phyloP scores from a whole-genome alignment of 2,329 filamentous ascomycete genomes.

The Trichoderma sp. region DNA sequence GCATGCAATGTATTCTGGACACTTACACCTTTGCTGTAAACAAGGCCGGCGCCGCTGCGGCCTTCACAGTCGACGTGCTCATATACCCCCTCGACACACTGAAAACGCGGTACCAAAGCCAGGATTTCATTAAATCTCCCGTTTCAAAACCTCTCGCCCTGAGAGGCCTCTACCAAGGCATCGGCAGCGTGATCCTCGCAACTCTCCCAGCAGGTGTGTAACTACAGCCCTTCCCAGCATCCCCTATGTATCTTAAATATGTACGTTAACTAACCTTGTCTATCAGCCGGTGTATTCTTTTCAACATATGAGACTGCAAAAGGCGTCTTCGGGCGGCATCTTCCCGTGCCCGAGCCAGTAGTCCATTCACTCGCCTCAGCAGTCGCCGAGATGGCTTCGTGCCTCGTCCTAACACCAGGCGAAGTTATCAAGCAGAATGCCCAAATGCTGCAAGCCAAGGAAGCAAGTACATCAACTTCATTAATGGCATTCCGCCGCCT shows the following conservation, averaged over 20 bases:
- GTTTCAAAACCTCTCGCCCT: slow-evolving; percentile 58
- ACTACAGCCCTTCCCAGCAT: too few species aligned
- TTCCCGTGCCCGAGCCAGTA: slow-evolving; percentile 64
- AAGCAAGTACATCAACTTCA: slow-evolving; percentile 41
- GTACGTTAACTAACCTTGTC: neutral
- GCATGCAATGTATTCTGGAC: neutral
- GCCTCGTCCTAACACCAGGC: slow-evolving; percentile 81
- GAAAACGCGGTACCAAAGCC: slow-evolving; percentile 82
- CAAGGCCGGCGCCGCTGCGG: slow-evolving; percentile 81
- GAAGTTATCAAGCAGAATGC: slow-evolving; percentile 95
- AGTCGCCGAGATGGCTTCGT: slow-evolving; percentile 79
- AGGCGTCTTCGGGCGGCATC: slow-evolving; percentile 54
- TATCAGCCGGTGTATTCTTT: slow-evolving; percentile 80
- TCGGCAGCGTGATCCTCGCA: slow-evolving; percentile 81
- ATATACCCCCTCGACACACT: slow-evolving; percentile 88
- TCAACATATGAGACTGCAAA: slow-evolving; percentile 84
- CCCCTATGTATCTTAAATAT: neutral
- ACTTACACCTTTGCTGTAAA: neutral
- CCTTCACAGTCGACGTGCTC: slow-evolving; percentile 81
- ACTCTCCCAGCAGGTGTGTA: slow-evolving; percentile 78
- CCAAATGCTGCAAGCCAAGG: slow-evolving; percentile 65
- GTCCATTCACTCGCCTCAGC: slow-evolving; percentile 75
- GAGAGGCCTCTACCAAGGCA: slow-evolving; percentile 80
- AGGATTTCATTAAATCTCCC: slow-evolving; percentile 65
- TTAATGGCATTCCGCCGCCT: slow-evolving; percentile 51